phyloP scores from a whole-genome alignment of 2,329 filamentous ascomycete species.

The Colletotrichum paranaense region DNA sequence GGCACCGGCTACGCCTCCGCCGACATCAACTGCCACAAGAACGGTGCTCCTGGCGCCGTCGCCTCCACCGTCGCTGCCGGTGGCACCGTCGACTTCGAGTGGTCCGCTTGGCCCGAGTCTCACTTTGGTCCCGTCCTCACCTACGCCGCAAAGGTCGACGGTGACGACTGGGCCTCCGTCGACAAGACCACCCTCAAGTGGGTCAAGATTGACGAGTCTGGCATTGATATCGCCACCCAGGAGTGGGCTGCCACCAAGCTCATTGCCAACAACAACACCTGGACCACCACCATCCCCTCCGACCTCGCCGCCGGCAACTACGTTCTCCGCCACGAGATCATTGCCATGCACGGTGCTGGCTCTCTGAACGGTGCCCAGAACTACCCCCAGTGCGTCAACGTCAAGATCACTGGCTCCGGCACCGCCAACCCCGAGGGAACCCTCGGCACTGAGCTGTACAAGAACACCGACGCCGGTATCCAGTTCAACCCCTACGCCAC shows the following conservation, averaged over 20 bases:
- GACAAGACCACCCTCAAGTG: constrained; percentile 66
- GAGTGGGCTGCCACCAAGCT: constrained; percentile 53
- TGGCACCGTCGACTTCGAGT: constrained; percentile 52
- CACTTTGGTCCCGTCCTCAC: constrained; percentile 68
- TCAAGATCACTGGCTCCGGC: constrained; percentile 56
- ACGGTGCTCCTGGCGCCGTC: constrained; percentile 48
- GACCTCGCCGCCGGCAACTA: constrained; percentile 53
- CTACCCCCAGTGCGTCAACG: constrained; percentile 63
- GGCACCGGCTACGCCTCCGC: constrained; percentile 49
- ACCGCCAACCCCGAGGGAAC: constrained; percentile 45
- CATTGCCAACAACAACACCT: constrained; percentile 50
- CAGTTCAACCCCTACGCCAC: constrained; percentile 46
- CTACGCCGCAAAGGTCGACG: constrained; percentile 71
- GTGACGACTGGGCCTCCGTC: constrained; percentile 62
- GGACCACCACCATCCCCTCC: constrained; percentile 47
- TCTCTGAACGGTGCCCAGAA: constrained; percentile 59
- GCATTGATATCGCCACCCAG: constrained; percentile 56
- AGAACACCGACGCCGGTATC: constrained; percentile 44
- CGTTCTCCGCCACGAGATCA: constrained; percentile 63
- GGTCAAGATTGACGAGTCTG: constrained; percentile 72
- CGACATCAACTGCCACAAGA: constrained; percentile 61
- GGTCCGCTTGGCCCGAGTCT: constrained; percentile 54
- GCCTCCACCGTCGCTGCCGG: constrained; percentile 53
- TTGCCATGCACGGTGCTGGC: constrained; percentile 59
- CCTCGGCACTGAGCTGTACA: constrained; percentile 45